phyloP scores from a whole-genome alignment of 73 alveolate species.

The Tetrahymena thermophila region DNA sequence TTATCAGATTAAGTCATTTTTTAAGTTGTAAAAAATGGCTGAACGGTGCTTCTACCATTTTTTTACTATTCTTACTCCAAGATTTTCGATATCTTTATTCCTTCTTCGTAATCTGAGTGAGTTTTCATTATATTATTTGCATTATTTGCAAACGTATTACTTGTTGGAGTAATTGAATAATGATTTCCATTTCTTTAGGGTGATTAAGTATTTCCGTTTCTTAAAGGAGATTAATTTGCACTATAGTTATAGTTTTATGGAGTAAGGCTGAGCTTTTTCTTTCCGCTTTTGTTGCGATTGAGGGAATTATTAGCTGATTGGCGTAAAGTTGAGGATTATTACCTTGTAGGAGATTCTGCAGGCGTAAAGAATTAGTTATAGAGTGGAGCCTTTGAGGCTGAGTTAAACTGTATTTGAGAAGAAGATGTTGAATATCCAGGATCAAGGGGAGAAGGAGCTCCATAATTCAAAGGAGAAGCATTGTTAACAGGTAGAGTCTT shows the following conservation, averaged over 20 bases:
- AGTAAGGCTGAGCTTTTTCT: background rate
- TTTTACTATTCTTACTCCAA: background rate
- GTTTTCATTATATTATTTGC: background rate
- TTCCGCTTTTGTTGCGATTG: background rate
- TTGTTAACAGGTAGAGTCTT: background rate
- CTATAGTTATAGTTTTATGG: background rate
- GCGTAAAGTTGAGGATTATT: background rate
- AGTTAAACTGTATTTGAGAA: background rate
- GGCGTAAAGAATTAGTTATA: background rate
- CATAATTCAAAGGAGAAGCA: background rate
- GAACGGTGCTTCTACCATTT: background rate
- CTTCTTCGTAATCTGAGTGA: background rate
- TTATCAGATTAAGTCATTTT: background rate
- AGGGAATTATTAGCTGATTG: background rate
- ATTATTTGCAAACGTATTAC: background rate
- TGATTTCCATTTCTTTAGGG: background rate
- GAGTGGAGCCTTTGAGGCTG: background rate
- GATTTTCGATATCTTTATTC: background rate
- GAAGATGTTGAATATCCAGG: background rate
- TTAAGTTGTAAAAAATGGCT: background rate
- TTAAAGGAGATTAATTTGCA: background rate
- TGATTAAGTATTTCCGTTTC: background rate
- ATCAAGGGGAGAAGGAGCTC: background rate
- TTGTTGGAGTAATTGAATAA: background rate
- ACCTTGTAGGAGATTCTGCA: background rate